Base-by-base conservation (phyloP, 106 monocot genomes). In the Hemerocallis citrina region DNA sequence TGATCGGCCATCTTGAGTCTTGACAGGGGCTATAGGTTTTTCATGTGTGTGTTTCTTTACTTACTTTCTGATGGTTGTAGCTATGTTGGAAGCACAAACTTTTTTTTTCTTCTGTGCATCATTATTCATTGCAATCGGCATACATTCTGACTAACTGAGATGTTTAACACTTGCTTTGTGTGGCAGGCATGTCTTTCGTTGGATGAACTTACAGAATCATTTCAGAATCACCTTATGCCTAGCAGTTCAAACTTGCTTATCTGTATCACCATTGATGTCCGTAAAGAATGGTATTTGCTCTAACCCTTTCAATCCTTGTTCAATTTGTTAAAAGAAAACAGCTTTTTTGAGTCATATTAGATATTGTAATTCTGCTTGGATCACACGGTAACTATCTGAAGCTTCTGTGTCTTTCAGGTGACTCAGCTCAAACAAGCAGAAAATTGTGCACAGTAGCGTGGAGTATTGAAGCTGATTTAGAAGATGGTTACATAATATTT, bases 391-490 rank as follows among this genome's bases (percentile, higher is more conserved):
- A 13, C 11, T 40, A 55, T 56, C 12, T 52, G 14, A 43, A 50
- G 35, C 3, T 48, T 42, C 1, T 48, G 51, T 65, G 6, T 72
- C 7, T 66, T 78, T 63, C 75, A 93, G 93, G 73, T 63, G 55
- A 64, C 38, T 77, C 70, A 41, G 34, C 54, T 40, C 49, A 69
- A 27, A 46, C 77, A 47, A 57, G 58, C 48, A 64, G 37, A 42
- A 77, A 66, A 37, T 57, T 83, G 47, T 79, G 81, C 54, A 87
- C 75, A 58, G 68, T 95, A 39, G 21, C 64, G 21, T 95, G 95
- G 95, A 86, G 35, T 57, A 59, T 95, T 58, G 84, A 95, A 86
- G 84, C 86, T 64, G 90, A 95, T 60, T 34, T 95, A 37, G 61
- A 28, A 24, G 83, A 86, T 71, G 80, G 68, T 19, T 66, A 75